Base-by-base conservation (phyloP, 2,329 filamentous ascomycete species). In the Cercospora zeae-maydis region DNA sequence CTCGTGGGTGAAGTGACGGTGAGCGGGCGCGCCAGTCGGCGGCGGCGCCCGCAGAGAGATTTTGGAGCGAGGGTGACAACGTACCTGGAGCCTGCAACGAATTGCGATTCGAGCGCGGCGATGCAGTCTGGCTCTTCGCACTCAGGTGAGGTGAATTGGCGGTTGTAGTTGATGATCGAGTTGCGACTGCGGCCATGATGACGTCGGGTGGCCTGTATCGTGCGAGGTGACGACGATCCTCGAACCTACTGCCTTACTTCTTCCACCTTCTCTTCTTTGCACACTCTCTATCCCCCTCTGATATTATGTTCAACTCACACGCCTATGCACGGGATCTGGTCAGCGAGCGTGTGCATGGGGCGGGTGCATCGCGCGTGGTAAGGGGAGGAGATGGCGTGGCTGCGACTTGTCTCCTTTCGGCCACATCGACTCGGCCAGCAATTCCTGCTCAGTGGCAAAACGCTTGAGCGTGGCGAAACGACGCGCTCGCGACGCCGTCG, bases 61-160 rank as follows among this genome's bases (percentile, higher is more conserved):
- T 34, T 39, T 51, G 47, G 30, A 19, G 39, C 19, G 49, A 24
- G 55, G 52, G 55, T 60, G 30, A 58, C 47, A 55, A 72, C 70
- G 61, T 70, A 73, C 71, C 71, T 67, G 69, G 58, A 30, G 62
- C 61, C 19, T 67, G 69, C 58, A 66, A 30, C 37, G 69, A 63
- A 31, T 42, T 68, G 34, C 64, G 62, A 52, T 62, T 68, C 6
- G 70, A 67, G 36, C 69, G 71, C 45, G 71, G 71, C 63, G 71
- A 72, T 55, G 66, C 62, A 49, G 69, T 71, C 58, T 67, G 69
- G 62, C 69, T 65, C 54, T 64, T 63, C 37, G 63, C 52, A 45
- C 64, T 66, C 53, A 70, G 60, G 60, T 71, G 71, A 30, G 71
- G 70, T 63, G 71, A 73, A 60, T 66, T 66, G 49, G 68, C 57